A percentile compares a stretch with the other conserved stretches of the same genome.
Evolutionary conservation across 1,139 yeast genomes (phyloP).

Genomic region (Hyphopichia buzzinii): DNA sequence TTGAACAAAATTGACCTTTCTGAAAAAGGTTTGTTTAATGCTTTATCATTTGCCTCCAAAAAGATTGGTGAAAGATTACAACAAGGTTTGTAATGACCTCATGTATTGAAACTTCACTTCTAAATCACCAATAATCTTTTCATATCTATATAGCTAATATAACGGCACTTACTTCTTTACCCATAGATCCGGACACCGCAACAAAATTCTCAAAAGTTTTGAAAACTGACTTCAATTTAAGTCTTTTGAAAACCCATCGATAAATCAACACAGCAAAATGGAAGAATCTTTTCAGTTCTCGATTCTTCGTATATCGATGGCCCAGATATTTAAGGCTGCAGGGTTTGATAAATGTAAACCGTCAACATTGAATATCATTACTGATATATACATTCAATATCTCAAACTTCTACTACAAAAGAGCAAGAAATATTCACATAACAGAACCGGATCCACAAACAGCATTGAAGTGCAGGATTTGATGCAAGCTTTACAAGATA

Average conservation of each 20-base stretch:
- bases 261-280: slow-evolving; percentile 12
- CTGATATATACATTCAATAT: slow-evolving; percentile 62
- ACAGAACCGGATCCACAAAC: slow-evolving; percentile 10
- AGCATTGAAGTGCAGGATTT: slow-evolving; percentile 54
- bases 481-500: slow-evolving; percentile 55
- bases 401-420: slow-evolving; percentile 45
- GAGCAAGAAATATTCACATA: slow-evolving; percentile 26
- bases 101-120: too few species aligned
- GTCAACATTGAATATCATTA: slow-evolving; percentile 55
- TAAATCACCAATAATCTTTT: too few species aligned
- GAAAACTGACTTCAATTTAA: too few species aligned
- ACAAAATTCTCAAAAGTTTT: too few species aligned
- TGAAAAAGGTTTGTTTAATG: slow-evolving; percentile 85
- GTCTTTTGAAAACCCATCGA: too few species aligned
- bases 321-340: slow-evolving; percentile 64
- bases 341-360: slow-evolving; percentile 76
- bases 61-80: slow-evolving; percentile 84
- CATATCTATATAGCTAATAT: too few species aligned
- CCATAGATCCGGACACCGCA: too few species aligned
- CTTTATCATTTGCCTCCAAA: slow-evolving; percentile 86
- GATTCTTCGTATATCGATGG: slow-evolving; percentile 59
- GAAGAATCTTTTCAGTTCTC: slow-evolving; percentile 52
- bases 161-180: too few species aligned
- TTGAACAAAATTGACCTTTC: slow-evolving; percentile 72
- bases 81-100: slow-evolving; percentile 66